Base-by-base conservation (phyloP, 108 stramenopile genomes). In the Skeletonema tropicum region DNA sequence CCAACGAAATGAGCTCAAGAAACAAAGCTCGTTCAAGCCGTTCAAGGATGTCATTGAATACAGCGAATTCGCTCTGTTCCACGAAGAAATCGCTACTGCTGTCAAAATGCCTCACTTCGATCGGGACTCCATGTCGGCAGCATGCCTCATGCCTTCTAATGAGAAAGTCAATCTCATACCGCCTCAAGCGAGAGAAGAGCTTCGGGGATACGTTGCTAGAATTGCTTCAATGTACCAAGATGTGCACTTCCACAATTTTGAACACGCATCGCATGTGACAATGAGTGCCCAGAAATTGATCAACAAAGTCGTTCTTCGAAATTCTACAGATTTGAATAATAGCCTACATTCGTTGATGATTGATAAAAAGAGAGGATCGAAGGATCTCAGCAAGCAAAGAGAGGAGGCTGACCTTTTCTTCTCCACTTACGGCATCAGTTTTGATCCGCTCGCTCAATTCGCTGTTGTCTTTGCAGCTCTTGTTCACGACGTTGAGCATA, bases 401-500 rank as follows among this genome's bases (percentile, higher is more conserved):
- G 60, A 62, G 45, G 46, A 62, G 61, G 21, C 39, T 9, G 61
- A 62, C 10, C 61, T 62, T 17, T 62, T 62, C 61, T 62, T 62
- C 46, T 62, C 61, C 19, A 62, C 61, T 19, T 62, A 62, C 10
- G 61, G 61, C 21, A 62, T 62, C 30, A 49, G 45, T 42, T 15
- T 36, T 9, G 61, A 62, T 17, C 61, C 61, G 10, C 46, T 62
- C 15, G 61, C 61, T 19, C 61, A 62, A 62, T 81, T 86, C 57
- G 66, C 79, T 14, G 49, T 80, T 23, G 70, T 84, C 6, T 84
- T 86, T 59, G 55, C 79, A 25, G 78, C 79, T 39, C 68, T 86
- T 25, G 78, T 86, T 38, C 86, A 86, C 35, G 86, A 86, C 60
- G 79, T 72, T 13, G 86, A 73, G n/a, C 86, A 86, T 60, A 80